Evolutionary conservation across 2,329 filamentous ascomycete genomes (phyloP), one percentile per base, ranked within the genome.

Genomic region (Drechslerella stenobrocha): DNA sequence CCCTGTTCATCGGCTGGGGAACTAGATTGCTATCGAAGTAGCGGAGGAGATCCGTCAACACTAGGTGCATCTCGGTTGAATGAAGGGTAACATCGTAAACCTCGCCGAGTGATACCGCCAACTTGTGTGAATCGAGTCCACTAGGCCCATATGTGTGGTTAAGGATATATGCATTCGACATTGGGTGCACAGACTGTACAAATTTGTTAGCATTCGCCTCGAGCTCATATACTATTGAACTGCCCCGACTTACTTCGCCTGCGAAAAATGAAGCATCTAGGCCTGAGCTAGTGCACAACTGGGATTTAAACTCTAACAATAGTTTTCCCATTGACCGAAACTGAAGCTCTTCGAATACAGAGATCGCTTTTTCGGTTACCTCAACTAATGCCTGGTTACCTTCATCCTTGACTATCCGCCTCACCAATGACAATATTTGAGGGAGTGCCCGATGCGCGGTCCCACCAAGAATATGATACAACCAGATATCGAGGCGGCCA

Each of bases 401-500:
- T 15, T 23, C 11, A 2, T 37, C 5, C 8, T 22, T 13, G 18
- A 9, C 15, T 34, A 37, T 51, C 23, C 18, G 4, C 37, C 44
- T 52, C 15, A 66, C 9, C 53, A 48, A 55, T n/a, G 34, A 18
- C 5, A 30, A 30, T 34, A 55, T 18, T 2, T 23, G 9, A 2
- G 53, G 40, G 35, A 60, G 34, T 28, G 52, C 13, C 15, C 11
- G 24, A 52, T n/a, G 3, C 13, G 55, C 55, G 2, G 30, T 13
- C 24, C 60, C 63, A 26, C 60, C 63, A 1, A 67, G 52, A 34
- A 67, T 60, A 20, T 60, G 63, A 18, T 60, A 35, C 3, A 60
- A 7, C 63, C 63, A 67, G 8, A 30, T 56, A 24, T 45, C 55
- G 22, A 67, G 37, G 18, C 56, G 32, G 7, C 6, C 11, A 2